Conservation (phyloP, 139 green algal species). For the Marvania coccoides region DNA sequence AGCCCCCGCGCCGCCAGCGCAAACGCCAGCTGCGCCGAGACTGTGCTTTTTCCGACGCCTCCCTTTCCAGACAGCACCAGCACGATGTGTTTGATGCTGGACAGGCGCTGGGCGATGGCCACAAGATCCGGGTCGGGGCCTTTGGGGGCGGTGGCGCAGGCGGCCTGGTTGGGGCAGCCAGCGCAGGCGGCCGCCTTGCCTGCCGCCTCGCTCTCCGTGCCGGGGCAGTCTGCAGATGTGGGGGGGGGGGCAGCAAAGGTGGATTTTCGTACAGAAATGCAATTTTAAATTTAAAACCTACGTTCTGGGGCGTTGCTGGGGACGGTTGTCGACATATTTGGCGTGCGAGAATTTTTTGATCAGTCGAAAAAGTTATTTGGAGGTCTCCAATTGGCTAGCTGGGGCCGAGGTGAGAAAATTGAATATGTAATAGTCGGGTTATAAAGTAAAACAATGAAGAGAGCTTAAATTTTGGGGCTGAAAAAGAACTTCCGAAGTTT, state of each 20-base stretch:
- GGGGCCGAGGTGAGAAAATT: too few relatives aligned
- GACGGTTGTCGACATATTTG: too few relatives aligned
- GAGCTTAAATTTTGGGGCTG: too few relatives aligned
- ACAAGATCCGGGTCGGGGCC: conserved; percentile 78
- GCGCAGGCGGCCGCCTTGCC: conserved; percentile 73
- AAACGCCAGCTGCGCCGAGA: conserved; percentile 88
- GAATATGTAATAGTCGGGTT: too few relatives aligned
- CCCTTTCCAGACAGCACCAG: conserved; percentile 97
- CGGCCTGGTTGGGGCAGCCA: conserved; percentile 90
- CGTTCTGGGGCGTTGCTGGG: conserved; percentile 3
- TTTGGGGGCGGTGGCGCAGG: conserved; percentile 82
- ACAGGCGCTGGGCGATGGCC: conserved; percentile 69
- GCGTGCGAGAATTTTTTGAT: too few relatives aligned
- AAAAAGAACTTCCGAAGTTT: neutral
- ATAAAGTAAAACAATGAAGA: too few relatives aligned
- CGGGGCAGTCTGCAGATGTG: conserved; percentile 69
- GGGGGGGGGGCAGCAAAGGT: neutral
- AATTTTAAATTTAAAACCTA: neutral
- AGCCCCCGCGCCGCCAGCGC: conserved; percentile 58
- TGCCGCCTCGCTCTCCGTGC: conserved; percentile 63
- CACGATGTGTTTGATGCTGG: conserved; percentile 75
- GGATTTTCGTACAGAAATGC: neutral
- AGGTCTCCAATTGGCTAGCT: too few relatives aligned
- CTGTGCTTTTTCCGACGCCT: conserved; percentile 95
- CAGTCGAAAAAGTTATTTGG: too few relatives aligned